Conservation (phyloP, 805 yeast genomes). For the Candida krabiensis region DNA sequence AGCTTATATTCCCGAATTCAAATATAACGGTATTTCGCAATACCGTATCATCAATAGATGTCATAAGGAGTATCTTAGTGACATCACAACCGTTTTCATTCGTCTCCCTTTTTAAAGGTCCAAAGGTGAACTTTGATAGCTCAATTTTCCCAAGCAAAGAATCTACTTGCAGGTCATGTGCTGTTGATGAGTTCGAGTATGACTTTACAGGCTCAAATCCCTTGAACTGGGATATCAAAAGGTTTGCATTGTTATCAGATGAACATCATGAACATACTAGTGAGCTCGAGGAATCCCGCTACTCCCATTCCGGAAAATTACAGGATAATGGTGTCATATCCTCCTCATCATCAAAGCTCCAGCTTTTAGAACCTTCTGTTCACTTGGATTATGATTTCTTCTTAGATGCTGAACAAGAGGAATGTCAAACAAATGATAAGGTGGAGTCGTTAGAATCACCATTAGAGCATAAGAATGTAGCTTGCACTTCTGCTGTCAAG, state of each 20-base stretch:
- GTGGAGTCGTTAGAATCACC: not conserved
- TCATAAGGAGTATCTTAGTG: not conserved
- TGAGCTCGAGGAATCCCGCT: not conserved
- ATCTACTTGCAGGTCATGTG: constrained; percentile 23
- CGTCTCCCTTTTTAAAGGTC: no score
- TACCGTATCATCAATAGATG: constrained; percentile 1
- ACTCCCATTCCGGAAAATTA: not conserved
- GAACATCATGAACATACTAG: not conserved
- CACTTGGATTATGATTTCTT: not conserved
- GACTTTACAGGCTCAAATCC: constrained; percentile 30
- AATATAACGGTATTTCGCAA: not conserved
- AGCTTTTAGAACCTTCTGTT: not conserved
- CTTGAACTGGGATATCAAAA: constrained; percentile 30
- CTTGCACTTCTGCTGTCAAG: not conserved
- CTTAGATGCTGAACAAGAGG: not conserved
- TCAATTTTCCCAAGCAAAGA: constrained; percentile 1
- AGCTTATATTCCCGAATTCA: constrained; percentile 7
- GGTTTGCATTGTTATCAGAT: constrained; percentile 11
- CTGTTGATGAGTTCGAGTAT: constrained; percentile 32
- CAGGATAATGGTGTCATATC: not conserved
- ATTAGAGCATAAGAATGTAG: not conserved
- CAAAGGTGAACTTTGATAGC: no score
- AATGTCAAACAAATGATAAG: not conserved
- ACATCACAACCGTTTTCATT: not conserved
- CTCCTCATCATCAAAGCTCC: constrained; percentile 1